Percentiles rank a stretch among this genome's conserved stretches.
Evolutionary conservation across 23 red algal species (phyloP).

Genomic region (Gracilaria gracilis): DNA sequence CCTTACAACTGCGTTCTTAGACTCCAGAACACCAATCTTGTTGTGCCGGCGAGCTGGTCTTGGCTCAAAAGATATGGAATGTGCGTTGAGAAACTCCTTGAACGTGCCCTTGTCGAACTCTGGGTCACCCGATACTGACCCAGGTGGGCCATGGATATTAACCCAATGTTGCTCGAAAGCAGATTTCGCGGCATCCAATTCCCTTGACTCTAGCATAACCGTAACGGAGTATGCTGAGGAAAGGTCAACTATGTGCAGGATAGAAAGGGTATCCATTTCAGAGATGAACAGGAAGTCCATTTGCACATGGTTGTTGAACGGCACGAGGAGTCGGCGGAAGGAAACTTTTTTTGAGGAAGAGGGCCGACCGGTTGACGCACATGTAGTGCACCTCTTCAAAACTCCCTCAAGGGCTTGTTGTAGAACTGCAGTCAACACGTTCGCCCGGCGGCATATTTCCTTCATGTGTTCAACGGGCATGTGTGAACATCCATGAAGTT

Average conservation of each 20-base stretch:
- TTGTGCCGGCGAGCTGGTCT: constrained; percentile 44
- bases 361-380: constrained; percentile 14
- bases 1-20: constrained; percentile 38
- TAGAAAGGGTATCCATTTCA: background rate
- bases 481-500: too few relatives aligned
- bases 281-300: constrained; percentile 33
- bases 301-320: constrained; percentile 53
- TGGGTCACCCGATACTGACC: constrained; percentile 13
- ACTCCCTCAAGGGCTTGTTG: background rate
- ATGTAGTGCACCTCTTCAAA: background rate
- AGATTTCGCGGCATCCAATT: background rate
- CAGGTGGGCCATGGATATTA: too few relatives aligned
- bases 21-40: constrained; percentile 33
- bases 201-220: background rate
- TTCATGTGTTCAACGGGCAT: too few relatives aligned
- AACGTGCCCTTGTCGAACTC: constrained; percentile 38
- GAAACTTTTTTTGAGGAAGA: background rate
- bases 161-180: constrained; percentile 11
- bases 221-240: background rate
- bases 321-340: constrained; percentile 1
- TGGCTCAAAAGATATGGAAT: background rate
- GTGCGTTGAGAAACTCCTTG: constrained; percentile 3
- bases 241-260: constrained; percentile 43
- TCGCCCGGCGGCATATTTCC: constrained; percentile 3
- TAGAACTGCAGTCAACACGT: background rate